These are phyloP conservation scores for Saturnispora besseyi DNA, from an alignment of 805 yeast species.

Conservation along the genomic window DNA sequence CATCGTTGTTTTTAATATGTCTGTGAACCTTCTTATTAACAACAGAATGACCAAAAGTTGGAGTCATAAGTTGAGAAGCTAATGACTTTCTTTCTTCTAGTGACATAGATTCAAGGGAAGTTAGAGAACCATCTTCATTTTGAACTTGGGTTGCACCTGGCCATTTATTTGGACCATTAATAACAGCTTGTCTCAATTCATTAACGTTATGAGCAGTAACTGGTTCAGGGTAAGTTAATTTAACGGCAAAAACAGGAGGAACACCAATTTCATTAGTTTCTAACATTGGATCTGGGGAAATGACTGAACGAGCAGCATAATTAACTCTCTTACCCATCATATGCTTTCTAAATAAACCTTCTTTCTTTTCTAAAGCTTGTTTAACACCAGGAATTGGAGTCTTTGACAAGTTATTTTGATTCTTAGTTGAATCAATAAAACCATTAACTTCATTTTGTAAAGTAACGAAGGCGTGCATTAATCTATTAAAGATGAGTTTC, in stretches of 20 bases:
- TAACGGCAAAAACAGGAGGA: slow-evolving; percentile 96
- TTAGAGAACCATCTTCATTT: slow-evolving; percentile 84
- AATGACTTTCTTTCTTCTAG: slow-evolving; percentile 88
- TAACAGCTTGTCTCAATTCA: slow-evolving; percentile 87
- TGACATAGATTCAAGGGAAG: slow-evolving; percentile 81
- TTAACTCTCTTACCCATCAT: slow-evolving; percentile 99
- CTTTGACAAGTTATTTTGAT: slow-evolving; percentile 60
- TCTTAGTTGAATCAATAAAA: slow-evolving; percentile 85
- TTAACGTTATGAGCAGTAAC: slow-evolving; percentile 88
- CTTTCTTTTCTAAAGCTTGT: slow-evolving; percentile 96
- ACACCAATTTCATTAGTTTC: slow-evolving; percentile 98
- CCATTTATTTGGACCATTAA: slow-evolving; percentile 97
- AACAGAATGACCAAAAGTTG: slow-evolving; percentile 51
- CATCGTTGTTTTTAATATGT: slow-evolving; percentile 90
- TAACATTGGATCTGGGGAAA: slow-evolving; percentile 96
- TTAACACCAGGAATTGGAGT: slow-evolving; percentile 90
- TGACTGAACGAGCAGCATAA: slow-evolving; percentile 97
- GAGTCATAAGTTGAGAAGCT: slow-evolving; percentile 91
- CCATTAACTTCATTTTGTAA: slow-evolving; percentile 93
- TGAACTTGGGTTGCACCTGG: slow-evolving; percentile 98
- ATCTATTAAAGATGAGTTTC: slow-evolving; percentile 62
- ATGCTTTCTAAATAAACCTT: slow-evolving; percentile 95
- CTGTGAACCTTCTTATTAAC: slow-evolving; percentile 89
- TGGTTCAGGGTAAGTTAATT: slow-evolving; percentile 96
- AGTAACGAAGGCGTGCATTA: slow-evolving; percentile 93